phyloP scores from a whole-genome alignment of 169 alveolate genomes.

The Besnoitia besnoiti region DNA sequence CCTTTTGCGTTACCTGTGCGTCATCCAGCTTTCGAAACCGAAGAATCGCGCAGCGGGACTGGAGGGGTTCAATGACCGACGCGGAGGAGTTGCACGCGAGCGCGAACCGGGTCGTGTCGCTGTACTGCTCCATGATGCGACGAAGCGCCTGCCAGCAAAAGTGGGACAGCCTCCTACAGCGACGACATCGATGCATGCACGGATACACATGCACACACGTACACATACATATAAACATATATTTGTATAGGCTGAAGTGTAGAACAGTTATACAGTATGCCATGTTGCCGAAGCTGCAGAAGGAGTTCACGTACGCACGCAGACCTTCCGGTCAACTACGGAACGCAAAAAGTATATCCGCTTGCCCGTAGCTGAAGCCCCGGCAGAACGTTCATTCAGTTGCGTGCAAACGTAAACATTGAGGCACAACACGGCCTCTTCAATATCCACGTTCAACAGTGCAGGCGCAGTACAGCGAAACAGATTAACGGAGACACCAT shows the following conservation, averaged over 20 bases:
- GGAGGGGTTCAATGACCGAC: constrained; percentile 98
- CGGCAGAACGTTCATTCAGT: too few relatives aligned
- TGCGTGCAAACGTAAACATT: too few relatives aligned
- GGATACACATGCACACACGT: background rate
- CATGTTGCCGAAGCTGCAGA: too few relatives aligned
- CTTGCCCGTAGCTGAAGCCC: too few relatives aligned
- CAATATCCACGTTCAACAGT: too few relatives aligned
- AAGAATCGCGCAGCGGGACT: constrained; percentile 98
- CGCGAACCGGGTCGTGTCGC: constrained; percentile 98
- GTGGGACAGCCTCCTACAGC: background rate
- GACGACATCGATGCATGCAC: background rate
- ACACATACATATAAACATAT: background rate
- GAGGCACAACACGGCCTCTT: too few relatives aligned
- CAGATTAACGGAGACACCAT: too few relatives aligned
- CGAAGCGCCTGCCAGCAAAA: constrained; percentile 89
- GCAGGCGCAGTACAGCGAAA: too few relatives aligned
- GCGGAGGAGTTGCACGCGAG: constrained; percentile 98
- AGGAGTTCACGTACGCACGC: too few relatives aligned
- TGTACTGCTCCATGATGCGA: constrained; percentile 97
- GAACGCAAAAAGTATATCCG: too few relatives aligned
- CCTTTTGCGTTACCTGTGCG: constrained; percentile 83
- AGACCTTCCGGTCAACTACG: too few relatives aligned
- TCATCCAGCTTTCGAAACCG: constrained; percentile 95
- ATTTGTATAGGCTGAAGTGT: background rate
- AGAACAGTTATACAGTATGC: too few relatives aligned